A percentile compares a stretch with the other conserved stretches of the same genome.
phyloP scores from a whole-genome alignment of 1,284 basidiomycete species.

The Ustilago bromivora region DNA sequence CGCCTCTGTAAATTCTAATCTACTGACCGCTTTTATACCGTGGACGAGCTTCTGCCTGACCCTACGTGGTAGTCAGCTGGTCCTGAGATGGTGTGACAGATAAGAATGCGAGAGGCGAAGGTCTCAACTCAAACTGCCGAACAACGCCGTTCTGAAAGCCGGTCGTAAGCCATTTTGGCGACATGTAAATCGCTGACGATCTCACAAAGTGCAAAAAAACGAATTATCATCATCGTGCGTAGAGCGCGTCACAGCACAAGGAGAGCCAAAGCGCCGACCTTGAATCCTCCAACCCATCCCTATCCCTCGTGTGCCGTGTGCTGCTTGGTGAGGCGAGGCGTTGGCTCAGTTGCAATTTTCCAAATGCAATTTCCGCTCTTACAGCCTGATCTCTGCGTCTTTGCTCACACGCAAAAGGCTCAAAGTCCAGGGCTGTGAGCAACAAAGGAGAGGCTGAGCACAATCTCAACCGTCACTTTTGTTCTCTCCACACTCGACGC shows the following conservation, averaged over 20 bases:
- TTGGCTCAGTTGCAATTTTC: constrained; percentile 5
- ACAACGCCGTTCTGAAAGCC: constrained; percentile 36
- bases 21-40: neutral
- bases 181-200: neutral
- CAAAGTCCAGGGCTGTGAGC: neutral
- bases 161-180: neutral
- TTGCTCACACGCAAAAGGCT: constrained; percentile 5
- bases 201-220: constrained; percentile 5
- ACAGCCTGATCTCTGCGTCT: constrained; percentile 7
- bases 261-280: neutral
- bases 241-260: constrained; percentile 4
- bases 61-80: neutral
- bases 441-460: neutral
- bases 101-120: neutral
- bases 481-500: constrained; percentile 8
- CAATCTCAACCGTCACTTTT: neutral
- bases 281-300: constrained; percentile 18
- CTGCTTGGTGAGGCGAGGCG: neutral
- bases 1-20: neutral
- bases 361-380: constrained; percentile 11
- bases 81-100: constrained; percentile 5
- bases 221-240: constrained; percentile 28
- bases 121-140: constrained; percentile 7
- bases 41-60: neutral
- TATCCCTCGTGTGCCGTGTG: neutral